phyloP scores from a whole-genome alignment of 2,329 filamentous ascomycete species.

The Beauveria scarabaeidicola region DNA sequence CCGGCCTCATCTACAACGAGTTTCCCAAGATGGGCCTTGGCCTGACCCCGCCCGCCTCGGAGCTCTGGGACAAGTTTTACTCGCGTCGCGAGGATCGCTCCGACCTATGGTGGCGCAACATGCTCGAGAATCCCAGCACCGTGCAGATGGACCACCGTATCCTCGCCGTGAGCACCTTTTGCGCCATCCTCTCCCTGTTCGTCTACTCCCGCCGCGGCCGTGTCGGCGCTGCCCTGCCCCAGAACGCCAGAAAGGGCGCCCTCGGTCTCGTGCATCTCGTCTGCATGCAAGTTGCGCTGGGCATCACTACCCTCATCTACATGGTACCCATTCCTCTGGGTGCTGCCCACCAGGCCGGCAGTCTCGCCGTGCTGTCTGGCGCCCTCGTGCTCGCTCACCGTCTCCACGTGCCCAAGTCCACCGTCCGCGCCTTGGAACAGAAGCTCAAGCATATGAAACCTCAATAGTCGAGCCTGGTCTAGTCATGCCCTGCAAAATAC shows the following conservation, averaged over 20 bases:
- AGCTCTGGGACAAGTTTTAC: conserved; percentile 83
- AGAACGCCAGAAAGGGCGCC: conserved; percentile 57
- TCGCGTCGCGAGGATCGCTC: conserved; percentile 65
- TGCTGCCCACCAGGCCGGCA: conserved; percentile 87
- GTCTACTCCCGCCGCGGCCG: conserved; percentile 66
- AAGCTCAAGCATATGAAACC: conserved; percentile 28
- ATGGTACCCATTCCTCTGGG: conserved; percentile 85
- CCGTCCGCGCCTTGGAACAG: conserved; percentile 51
- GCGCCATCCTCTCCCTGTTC: conserved; percentile 68
- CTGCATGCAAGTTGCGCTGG: conserved; percentile 71
- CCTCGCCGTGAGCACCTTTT: conserved; percentile 82
- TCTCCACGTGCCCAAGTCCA: conserved; percentile 62
- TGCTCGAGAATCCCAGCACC: conserved; percentile 91
- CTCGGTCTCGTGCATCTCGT: conserved; percentile 77
- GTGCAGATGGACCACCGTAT: conserved; percentile 95
- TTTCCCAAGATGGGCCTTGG: conserved; percentile 92
- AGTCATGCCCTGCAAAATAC: not conserved
- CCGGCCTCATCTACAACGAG: conserved; percentile 96
- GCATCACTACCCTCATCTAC: conserved; percentile 87
- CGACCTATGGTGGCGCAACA: conserved; percentile 94
- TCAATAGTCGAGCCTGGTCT: conserved; percentile 21
- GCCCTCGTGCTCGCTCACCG: conserved; percentile 71
- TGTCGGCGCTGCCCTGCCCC: conserved; percentile 50
- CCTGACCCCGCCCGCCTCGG: conserved; percentile 68
- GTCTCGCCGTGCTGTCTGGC: conserved; percentile 74